Base-by-base conservation (phyloP, 1,139 yeast genomes). In the Blastobotrys malaysiensis region DNA sequence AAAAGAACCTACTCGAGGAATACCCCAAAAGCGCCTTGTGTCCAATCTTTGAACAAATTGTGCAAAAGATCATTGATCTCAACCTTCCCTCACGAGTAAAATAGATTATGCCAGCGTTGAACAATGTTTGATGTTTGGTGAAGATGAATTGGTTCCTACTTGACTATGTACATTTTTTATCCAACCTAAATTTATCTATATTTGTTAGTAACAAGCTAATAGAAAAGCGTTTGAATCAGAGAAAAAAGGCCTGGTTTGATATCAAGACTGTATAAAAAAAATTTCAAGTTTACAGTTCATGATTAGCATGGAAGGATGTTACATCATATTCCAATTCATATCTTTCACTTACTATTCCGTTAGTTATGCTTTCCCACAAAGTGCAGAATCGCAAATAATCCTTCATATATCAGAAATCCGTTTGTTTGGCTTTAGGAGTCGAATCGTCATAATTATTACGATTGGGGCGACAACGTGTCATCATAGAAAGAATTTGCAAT, bases 391-490 rank as follows among this genome's bases (percentile, higher is more conserved):
- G 39, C 16, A 3, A 22, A 13, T 3, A 31, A 13, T 31, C 39
- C 16, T 31, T 31, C 11, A 22, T 11, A 31, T 7, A 31, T 31
- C 39, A 31, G 39, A 31, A 31, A 31, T 31, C 39, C 39, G 39
- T 65, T 63, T 75, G 79, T 76, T 73, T 73, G 76, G 81, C 77
- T 71, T 57, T 72, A 71, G 65, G 39, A 65, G 77, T 77, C 82
- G 82, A 76, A 69, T 79, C 83, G 77, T 79, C 83, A 79, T 62
- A 61, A 61, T 51, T 50, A 63, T 65, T 79, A 80, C 78, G 83
- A 72, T 78, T 79, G 83, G 83, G 83, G 83, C 83, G 83, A 79
- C 83, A 77, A 62, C 71, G 67, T 68, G 77, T 78, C 82, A 77
- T 79, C 82, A 77, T 66, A 50, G 22, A 16, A 48, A 22, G 19